Base-by-base conservation (phyloP, 306 rosid species). In the Elaeagnus macrophylla region DNA sequence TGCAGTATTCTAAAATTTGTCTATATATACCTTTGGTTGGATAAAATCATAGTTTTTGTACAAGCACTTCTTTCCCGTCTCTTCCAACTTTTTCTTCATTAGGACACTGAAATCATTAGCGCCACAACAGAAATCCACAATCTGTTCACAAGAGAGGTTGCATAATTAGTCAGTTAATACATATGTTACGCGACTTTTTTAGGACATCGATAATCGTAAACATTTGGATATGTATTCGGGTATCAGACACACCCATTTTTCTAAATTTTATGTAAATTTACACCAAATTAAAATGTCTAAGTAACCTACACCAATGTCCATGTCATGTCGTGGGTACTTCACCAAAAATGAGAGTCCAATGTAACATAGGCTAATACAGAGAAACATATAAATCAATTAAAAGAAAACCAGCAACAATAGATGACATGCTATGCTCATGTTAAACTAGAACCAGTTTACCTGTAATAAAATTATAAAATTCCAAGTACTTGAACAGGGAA, bases 61-160 rank as follows among this genome's bases (percentile, higher is more conserved):
- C 0, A 52, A 72, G 75, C 99, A 91, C 52, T 45, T 74, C 77
- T 87, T 91, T 69, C 96, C 89, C 0, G 42, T 80, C 74, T 78
- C 87, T 54, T 87, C 89, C 17, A 91, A 89, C 65, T 80, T 91
- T 75, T 82, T 87, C 60, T 73, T 82, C 96, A 91, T 75, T 40
- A 82, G 67, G 46, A 71, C 66, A 75, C 99, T 87, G 66, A 91
- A 91, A 65, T 87, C 96, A 67, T 91, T 91, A 59, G 99, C 82
- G 59, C 96, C 99, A 45, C 96, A 91, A 53, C 95, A 78, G 72
- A 91, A 91, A 81, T 91, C 99, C 79, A 91, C 99, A 39, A 87
- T 68, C 99, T 91, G 93, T 65, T 60, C 72, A 73, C 72, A 73
- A 50, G 66, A 57, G 63, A 72, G 45, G 12, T 66, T 47, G 39